Evolutionary conservation across 2,329 filamentous ascomycete species (phyloP).

Genomic region (Xylaria sp.): DNA sequence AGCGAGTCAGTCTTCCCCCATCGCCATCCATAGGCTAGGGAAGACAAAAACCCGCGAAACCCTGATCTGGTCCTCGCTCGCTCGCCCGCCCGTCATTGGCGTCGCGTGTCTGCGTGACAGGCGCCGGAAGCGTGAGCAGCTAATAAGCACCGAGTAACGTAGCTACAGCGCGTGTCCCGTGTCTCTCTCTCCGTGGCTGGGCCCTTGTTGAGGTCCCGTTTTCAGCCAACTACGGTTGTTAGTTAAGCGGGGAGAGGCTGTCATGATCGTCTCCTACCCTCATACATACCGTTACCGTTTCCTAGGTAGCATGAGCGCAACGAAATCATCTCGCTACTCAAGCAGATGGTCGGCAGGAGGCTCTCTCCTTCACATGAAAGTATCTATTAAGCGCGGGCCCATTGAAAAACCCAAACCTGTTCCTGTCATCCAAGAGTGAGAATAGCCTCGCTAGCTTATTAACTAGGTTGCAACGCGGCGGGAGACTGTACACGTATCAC

Average conservation of each 20-base stretch:
- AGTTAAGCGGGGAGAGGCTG: background rate
- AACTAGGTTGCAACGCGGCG: conserved; percentile 10
- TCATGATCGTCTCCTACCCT: background rate
- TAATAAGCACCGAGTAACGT: conserved; percentile 18
- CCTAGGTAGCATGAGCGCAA: background rate
- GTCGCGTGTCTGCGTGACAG: conserved; percentile 22
- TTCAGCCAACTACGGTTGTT: background rate
- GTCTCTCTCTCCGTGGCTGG: conserved; percentile 5
- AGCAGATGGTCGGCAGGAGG: background rate
- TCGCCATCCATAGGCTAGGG: conserved; percentile 12
- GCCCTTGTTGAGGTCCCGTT: background rate
- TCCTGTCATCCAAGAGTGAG: background rate
- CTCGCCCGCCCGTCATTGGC: conserved; percentile 15
- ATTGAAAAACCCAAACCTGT: background rate
- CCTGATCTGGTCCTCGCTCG: background rate
- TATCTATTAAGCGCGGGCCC: background rate
- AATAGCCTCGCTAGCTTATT: conserved; percentile 1
- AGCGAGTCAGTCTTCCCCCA: conserved; percentile 3
- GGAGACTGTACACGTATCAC: conserved; percentile 6
- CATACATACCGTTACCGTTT: background rate
- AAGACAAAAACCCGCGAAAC: background rate
- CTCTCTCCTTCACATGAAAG: background rate
- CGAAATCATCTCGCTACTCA: background rate
- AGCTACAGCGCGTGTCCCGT: conserved; percentile 17
- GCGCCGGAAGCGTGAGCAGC: conserved; percentile 26